Percentiles rank a stretch among this genome's conserved stretches.
Evolutionary conservation across 129 eudicot species (phyloP).

Genomic region (Kitagawia praeruptora): DNA sequence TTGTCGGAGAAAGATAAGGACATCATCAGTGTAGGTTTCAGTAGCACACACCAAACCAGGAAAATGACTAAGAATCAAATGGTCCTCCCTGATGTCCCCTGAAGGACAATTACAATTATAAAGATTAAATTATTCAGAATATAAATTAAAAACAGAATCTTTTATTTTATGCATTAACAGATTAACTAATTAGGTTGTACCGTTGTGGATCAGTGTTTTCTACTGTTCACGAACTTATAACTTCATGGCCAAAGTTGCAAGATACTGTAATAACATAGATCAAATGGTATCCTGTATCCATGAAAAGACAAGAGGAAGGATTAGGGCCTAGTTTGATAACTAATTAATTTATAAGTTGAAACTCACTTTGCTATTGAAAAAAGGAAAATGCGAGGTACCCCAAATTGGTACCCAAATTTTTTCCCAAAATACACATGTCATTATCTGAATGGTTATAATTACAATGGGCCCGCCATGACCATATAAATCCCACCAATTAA

Average conservation of each 20-base stretch:
- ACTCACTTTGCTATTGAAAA: no score
- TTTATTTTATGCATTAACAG: no score
- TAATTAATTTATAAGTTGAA: no score
- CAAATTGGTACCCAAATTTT: no score
- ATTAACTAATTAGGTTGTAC: neutral
- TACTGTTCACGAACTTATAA: neutral
- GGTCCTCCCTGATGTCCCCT: conserved; percentile 33
- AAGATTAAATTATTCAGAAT: conserved; percentile 5
- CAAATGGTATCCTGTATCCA: neutral
- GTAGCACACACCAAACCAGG: conserved; percentile 25
- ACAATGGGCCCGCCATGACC: no score
- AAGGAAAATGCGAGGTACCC: no score
- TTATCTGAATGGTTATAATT: no score
- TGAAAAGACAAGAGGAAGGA: neutral
- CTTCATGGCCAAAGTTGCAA: neutral
- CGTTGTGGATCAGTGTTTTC: neutral
- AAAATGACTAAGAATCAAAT: conserved; percentile 42
- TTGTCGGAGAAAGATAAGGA: no score
- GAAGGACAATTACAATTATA: conserved; percentile 5
- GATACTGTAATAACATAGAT: conserved; percentile 7
- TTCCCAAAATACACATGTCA: no score
- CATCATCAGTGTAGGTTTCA: no score
- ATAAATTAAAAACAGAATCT: conserved; percentile 4
- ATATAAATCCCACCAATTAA: no score
- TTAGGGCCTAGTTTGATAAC: no score